Base-by-base conservation (phyloP, 441 rosid species). In the Daphne laureola region DNA sequence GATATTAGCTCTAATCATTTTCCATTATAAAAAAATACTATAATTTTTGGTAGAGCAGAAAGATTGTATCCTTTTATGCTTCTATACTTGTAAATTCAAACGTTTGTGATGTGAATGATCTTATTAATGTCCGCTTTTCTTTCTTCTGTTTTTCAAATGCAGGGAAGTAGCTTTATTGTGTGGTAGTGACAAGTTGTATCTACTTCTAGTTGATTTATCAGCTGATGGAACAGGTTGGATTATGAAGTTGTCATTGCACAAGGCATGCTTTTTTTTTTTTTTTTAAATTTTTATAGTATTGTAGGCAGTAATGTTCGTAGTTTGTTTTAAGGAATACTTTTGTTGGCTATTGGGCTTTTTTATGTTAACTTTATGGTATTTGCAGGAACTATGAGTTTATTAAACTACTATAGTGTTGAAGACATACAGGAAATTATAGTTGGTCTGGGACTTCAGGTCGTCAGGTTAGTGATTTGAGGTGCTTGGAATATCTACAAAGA, bases 361-460 rank as follows among this genome's bases (percentile, higher is more conserved):
- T 63, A 60, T 62, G 45, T 65, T 54, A 45, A 49, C 54, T 46
- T 58, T 43, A 51, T 69, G 58, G 17, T 52, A 38, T 53, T 66
- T 80, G 71, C 86, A 91, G 98, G 81, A 64, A 67, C 61, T 49
- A 65, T 86, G 57, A 89, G 81, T 64, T 64, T 80, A 61, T 70
- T 80, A 65, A 81, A 80, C 55, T 73, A 79, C 66, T 88, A 85
- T 69, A 69, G 55, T 66, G 65, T 78, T 75, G 90, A 72, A 65
- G 96, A 83, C 62, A 76, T 88, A 66, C 70, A 69, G 71, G 84
- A 80, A 61, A 73, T 88, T 57, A 59, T 76, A 53, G 72, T 86
- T 46, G 90, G 98, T 61, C 59, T 91, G 46, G 88, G 95, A 61
- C 87, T 87, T 69, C 98, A 86, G 77, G 64, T 79, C 68, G 68